Percentiles rank a stretch among this genome's conserved stretches.
phyloP scores from a whole-genome alignment of 164 flowering plant genomes.

The Protea cynaroides region DNA sequence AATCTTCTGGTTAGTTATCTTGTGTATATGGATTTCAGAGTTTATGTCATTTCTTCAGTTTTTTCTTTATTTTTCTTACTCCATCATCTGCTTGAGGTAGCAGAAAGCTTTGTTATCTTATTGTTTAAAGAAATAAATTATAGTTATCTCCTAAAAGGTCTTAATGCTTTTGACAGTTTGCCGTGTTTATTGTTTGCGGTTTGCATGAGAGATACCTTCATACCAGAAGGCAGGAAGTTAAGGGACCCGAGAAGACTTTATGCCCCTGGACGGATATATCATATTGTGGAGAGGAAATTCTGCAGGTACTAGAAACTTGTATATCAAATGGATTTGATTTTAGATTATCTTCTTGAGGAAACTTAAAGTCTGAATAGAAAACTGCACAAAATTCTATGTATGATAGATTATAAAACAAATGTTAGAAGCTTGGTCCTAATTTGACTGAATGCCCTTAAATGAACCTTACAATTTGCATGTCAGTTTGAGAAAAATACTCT shows the following conservation, averaged over 20 bases:
- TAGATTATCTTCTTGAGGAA: background rate
- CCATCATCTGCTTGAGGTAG: background rate
- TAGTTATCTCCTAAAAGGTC: constrained; percentile 45
- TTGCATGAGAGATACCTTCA: constrained; percentile 92
- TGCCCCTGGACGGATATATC: constrained; percentile 95
- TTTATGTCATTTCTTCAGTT: background rate
- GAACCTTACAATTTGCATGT: no score
- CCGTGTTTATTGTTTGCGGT: constrained; percentile 79
- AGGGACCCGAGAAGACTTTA: constrained; percentile 89
- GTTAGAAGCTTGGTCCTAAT: no score
- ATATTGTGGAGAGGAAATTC: constrained; percentile 86
- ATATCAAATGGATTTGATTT: background rate
- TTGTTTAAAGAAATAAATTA: constrained; percentile 21
- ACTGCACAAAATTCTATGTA: no score
- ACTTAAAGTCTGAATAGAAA: no score
- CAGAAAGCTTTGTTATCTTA: background rate
- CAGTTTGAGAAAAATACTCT: no score
- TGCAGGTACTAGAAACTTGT: constrained; percentile 58
- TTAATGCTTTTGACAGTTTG: constrained; percentile 84
- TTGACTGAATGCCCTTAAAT: no score
- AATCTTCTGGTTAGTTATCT: constrained; percentile 60
- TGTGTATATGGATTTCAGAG: background rate
- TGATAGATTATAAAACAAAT: no score
- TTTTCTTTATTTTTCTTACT: background rate
- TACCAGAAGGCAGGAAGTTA: constrained; percentile 80